Percentiles rank a stretch among this genome's conserved stretches.
Conservation (phyloP, 2,329 filamentous ascomycete genomes). For the Nemania serpens region DNA sequence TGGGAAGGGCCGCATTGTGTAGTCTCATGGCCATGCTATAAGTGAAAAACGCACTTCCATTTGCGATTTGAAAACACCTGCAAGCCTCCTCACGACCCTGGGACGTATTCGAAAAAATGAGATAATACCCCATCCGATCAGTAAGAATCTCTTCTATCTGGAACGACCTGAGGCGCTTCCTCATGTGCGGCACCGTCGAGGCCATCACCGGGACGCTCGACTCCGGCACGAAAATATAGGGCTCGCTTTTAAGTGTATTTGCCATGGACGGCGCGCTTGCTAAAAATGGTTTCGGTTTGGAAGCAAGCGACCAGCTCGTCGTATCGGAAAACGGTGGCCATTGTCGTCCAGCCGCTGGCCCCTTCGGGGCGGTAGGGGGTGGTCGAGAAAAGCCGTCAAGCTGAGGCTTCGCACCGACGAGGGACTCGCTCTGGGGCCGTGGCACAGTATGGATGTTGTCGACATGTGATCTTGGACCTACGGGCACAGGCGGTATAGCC, state of each 20-base stretch:
- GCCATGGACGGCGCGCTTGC: constrained; percentile 71
- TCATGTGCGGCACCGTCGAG: constrained; percentile 86
- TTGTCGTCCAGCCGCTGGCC: constrained; percentile 66
- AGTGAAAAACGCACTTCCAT: constrained; percentile 86
- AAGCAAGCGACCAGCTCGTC: constrained; percentile 43
- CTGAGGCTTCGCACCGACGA: constrained; percentile 38
- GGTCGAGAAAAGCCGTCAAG: constrained; percentile 61
- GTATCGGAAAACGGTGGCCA: constrained; percentile 41
- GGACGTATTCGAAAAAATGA: constrained; percentile 82
- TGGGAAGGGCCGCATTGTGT: constrained; percentile 49
- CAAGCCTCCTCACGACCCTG: constrained; percentile 80
- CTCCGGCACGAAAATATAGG: constrained; percentile 89
- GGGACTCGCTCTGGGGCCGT: constrained; percentile 15
- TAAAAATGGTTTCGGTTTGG: constrained; percentile 55
- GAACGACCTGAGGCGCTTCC: constrained; percentile 84
- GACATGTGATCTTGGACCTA: constrained; percentile 41
- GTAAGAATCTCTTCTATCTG: constrained; percentile 80
- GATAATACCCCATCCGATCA: constrained; percentile 86
- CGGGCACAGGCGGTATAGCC: constrained; percentile 31
- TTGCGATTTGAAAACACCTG: constrained; percentile 76
- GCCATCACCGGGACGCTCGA: constrained; percentile 84
- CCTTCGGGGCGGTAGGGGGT: constrained; percentile 85
- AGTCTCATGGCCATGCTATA: constrained; percentile 92
- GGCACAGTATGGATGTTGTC: constrained; percentile 25
- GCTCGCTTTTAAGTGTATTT: constrained; percentile 73